Percentiles rank a stretch among this genome's conserved stretches.
These are phyloP conservation scores for Colletotrichum coccodes DNA, from an alignment of 2,329 filamentous ascomycete species.

Conservation along the genomic window DNA sequence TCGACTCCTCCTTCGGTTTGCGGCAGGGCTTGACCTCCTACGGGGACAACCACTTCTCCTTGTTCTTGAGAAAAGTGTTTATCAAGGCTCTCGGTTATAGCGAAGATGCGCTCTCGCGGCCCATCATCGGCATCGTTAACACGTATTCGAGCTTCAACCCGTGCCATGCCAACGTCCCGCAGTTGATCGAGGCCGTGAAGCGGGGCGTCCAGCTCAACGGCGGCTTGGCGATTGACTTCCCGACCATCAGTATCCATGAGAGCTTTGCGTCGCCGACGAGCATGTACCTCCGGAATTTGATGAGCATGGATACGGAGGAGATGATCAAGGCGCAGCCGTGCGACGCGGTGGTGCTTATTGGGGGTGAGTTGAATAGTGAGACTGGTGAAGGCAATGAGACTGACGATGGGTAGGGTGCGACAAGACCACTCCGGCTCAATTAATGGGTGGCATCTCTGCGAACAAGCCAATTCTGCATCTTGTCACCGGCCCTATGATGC, in stretches of 20 bases:
- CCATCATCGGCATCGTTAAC: conserved; percentile 80
- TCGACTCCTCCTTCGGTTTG: conserved; percentile 62
- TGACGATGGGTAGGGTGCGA: conserved; percentile 66
- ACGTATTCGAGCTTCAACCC: conserved; percentile 80
- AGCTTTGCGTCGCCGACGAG: conserved; percentile 76
- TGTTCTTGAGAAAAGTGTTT: conserved; percentile 80
- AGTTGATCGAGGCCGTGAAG: conserved; percentile 77
- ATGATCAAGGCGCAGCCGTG: conserved; percentile 79
- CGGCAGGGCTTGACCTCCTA: conserved; percentile 75
- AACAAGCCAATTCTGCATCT: conserved; percentile 78
- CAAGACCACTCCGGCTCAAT: conserved; percentile 78
- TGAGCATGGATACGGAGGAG: conserved; percentile 85
- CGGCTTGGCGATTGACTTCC: conserved; percentile 77
- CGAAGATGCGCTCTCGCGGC: conserved; percentile 75
- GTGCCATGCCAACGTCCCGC: conserved; percentile 77
- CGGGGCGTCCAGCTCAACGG: conserved; percentile 74
- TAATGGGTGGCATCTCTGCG: conserved; percentile 81
- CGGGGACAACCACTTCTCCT: conserved; percentile 78
- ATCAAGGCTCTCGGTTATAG: conserved; percentile 81
- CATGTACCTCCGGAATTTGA: conserved; percentile 79
- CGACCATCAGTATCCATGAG: conserved; percentile 78
- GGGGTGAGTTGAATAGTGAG: conserved; percentile 56
- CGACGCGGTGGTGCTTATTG: conserved; percentile 75
- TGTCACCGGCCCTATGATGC: conserved; percentile 81
- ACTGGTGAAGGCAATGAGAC: not conserved